phyloP scores from a whole-genome alignment of 768 basidiomycete genomes.

The Phaeolepiota aurea region DNA sequence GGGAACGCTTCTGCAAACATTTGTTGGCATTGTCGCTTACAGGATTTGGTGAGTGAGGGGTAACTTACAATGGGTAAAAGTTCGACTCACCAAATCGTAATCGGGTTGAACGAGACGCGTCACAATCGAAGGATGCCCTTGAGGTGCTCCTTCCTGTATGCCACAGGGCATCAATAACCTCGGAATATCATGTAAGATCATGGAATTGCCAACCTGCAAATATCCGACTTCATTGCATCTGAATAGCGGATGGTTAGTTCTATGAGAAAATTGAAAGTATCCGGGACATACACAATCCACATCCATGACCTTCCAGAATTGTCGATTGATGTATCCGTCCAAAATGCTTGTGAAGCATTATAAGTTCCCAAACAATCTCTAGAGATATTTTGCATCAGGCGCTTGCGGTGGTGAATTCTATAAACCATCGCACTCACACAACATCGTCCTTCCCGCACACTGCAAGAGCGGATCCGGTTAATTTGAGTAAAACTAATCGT shows the following conservation, averaged over 20 bases:
- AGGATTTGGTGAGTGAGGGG: neutral
- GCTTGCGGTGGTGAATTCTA: neutral
- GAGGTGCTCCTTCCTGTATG: slow-evolving; percentile 33
- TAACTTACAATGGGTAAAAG: slow-evolving; percentile 1
- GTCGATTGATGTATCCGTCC: slow-evolving; percentile 47
- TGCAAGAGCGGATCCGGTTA: slow-evolving; percentile 18
- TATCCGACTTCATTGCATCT: slow-evolving; percentile 66
- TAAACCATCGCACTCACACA: slow-evolving; percentile 30
- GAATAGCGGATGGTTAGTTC: neutral
- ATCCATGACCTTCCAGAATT: slow-evolving; percentile 56
- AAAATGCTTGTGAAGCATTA: slow-evolving; percentile 30
- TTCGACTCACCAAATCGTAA: slow-evolving; percentile 41
- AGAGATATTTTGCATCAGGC: slow-evolving; percentile 2
- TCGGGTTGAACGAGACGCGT: slow-evolving; percentile 43
- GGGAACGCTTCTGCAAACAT: slow-evolving; percentile 59
- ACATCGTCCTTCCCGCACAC: slow-evolving; percentile 41
- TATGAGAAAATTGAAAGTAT: neutral
- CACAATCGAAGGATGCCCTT: slow-evolving; percentile 33
- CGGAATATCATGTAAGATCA: too few relatives aligned
- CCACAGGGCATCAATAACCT: too few relatives aligned
- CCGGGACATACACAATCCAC: slow-evolving; percentile 51
- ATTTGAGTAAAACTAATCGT: neutral
- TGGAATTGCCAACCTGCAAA: slow-evolving; percentile 27
- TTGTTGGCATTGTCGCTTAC: slow-evolving; percentile 59
- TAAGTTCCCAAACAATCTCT: slow-evolving; percentile 37